These are phyloP conservation scores for Penicillium hordei DNA, from an alignment of 2,329 filamentous ascomycete genomes.

Conservation along the genomic window DNA sequence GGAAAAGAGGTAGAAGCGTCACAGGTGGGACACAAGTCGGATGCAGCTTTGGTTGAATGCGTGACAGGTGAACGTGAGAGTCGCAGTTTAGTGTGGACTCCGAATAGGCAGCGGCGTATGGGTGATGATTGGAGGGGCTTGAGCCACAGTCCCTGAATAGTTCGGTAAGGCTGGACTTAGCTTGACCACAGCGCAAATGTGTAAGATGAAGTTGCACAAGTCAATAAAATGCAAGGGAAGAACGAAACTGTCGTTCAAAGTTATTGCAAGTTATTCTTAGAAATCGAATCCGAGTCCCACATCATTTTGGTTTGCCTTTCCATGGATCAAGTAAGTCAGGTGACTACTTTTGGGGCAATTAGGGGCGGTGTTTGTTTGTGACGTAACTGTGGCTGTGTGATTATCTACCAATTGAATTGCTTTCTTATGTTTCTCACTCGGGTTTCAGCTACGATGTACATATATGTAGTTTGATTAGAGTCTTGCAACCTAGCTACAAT, in stretches of 20 bases:
- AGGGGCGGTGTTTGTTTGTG: conserved; percentile 19
- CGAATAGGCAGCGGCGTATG: conserved; percentile 25
- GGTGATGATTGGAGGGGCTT: conserved; percentile 15
- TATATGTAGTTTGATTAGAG: neutral
- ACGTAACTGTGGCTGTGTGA: conserved; percentile 21
- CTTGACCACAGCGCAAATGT: neutral
- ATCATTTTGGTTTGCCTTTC: conserved; percentile 10
- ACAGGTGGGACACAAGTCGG: conserved; percentile 15
- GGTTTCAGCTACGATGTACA: neutral
- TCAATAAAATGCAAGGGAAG: neutral
- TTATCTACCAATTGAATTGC: neutral
- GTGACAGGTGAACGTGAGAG: conserved; percentile 11
- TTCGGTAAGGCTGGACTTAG: conserved; percentile 4
- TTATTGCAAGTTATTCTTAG: conserved; percentile 18
- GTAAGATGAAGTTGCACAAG: neutral
- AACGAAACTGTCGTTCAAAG: neutral
- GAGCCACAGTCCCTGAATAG: conserved; percentile 12
- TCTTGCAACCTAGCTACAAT: neutral
- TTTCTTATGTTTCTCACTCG: neutral
- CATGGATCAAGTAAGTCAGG: conserved; percentile 21
- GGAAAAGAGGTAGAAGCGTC: conserved; percentile 11
- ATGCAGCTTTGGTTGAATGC: conserved; percentile 9
- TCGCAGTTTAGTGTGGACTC: conserved; percentile 2
- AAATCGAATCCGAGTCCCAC: conserved; percentile 21
- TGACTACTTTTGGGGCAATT: conserved; percentile 8